Base-by-base conservation (phyloP, 2,329 filamentous ascomycete species). In the Aotearoamyces nothofagi region DNA sequence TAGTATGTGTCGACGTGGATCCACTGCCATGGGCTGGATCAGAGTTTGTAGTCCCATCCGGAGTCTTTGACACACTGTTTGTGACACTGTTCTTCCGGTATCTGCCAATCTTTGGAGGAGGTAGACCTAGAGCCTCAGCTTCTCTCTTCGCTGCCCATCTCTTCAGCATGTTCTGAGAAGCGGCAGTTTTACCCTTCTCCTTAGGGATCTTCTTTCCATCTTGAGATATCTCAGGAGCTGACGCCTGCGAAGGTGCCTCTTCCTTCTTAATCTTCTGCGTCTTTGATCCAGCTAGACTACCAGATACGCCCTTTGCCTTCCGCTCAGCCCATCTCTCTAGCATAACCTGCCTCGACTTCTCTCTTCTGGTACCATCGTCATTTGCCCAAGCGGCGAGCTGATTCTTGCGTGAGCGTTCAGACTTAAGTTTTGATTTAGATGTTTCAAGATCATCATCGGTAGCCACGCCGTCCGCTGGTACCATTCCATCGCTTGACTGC, bases 61-160 rank as follows among this genome's bases (percentile, higher is more conserved):
- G n/a, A n/a, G n/a, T n/a, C n/a, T n/a, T n/a, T n/a, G n/a, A n/a
- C n/a, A n/a, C n/a, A n/a, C n/a, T n/a, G n/a, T n/a, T n/a, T n/a
- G n/a, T n/a, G n/a, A n/a, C n/a, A n/a, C n/a, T n/a, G n/a, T n/a
- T n/a, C 19, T 32, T 32, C 14, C 20, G 20, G n/a, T 33, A 33
- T 3, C 32, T 27, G 15, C 32, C 32, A 15, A 33, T 33, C 20
- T 33, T 29, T 23, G 32, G 32, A 14, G 24, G 20, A 10, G 29
- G 22, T 17, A 33, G 25, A 26, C 32, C 32, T 4, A 16, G 17
- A 5, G 29, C 32, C 17, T 32, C 17, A 7, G 29, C 29, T 14
- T 17, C 25, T 12, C 25, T 23, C 25, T 32, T 27, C 25, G 32
- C 26, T 7, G 27, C 29, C 32, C 32, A 32, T n/a, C 32, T 14